Base-by-base conservation (phyloP, 257 asterid genomes). In the Petunia axillaris region DNA sequence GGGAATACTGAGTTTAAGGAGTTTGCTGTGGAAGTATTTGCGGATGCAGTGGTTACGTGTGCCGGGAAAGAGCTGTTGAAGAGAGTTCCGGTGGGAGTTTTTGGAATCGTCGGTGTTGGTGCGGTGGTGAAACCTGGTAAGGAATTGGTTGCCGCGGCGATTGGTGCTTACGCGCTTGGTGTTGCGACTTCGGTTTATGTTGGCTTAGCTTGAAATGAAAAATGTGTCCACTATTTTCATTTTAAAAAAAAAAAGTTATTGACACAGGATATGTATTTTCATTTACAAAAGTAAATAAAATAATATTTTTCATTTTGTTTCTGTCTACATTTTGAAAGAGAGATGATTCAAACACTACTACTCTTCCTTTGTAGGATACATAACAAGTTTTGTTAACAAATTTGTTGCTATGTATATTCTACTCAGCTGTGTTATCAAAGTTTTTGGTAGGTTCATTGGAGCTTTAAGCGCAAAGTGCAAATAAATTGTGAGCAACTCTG, bases 151-250 rank as follows among this genome's bases (percentile, higher is more conserved):
- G 93, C 73, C 53, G 90, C 93, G 84, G 94, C 85, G 91, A 82
- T 93, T 87, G 98, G 92, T 57, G 91, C 92, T 1, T 91, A 92
- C 91, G 93, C 94, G 86, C 89, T 93, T 13, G 95, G 94, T 44
- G 87, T 90, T 68, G 92, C 84, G 7, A 82, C 92, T 44, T 82
- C 88, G 1, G 75, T 87, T 67, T 89, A 88, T 74, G 86, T 90
- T 68, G 67, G 90, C 68, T 76, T 91, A 79, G 74, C 82, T 15
- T 83, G 70, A 15, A 85, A 25, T 25, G 25, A 25, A 76, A 76
- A 43, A 4, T 37, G n/a, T 8, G 3, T n/a, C 6, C 36, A 0
- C 39, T 37, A 62, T 13, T 75, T 75, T 55, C 40, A 0, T n/a
- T 9, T 36, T 55, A 15, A 55, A 55, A 55, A 7, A 15, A 55